Evolutionary conservation across 2,329 filamentous ascomycete genomes (phyloP), one percentile per base, ranked within the genome.

Genomic region (Fusarium nygamai): DNA sequence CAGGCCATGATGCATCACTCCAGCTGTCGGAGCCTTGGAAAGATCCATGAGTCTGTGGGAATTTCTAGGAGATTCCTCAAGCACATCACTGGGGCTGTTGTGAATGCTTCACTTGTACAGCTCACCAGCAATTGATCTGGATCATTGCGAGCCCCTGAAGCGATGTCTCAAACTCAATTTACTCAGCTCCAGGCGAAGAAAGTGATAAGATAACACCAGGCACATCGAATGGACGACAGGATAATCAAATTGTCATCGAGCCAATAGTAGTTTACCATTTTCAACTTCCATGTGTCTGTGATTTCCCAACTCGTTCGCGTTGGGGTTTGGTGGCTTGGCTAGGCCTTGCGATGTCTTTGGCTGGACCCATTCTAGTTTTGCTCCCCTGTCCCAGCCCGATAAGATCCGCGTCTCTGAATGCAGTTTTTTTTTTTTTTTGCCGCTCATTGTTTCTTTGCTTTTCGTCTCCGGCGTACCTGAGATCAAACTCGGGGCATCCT

Each of bases 311-410:
- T 71, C 53, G 66, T 51, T 77, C 71, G 69, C 54, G 71, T 73
- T 76, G 67, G 69, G 68, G 61, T 71, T 70, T 41, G 67, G 72
- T 74, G 75, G 75, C 75, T 77, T 71, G 71, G 71, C 70, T 74
- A 53, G 67, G 57, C 64, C 69, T 66, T 73, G 62, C 63, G 59
- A 43, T 69, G 59, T 65, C 51, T 65, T 47, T 54, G 36, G 41
- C 38, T 33, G 54, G 69, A 43, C 47, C 64, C 72, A 69, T 71
- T 72, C 68, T 39, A 43, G 67, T 27, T 47, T 56, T 53, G 33
- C 50, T 60, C 68, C 71, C 69, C 64, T 66, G 64, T 63, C 57
- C 44, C 48, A 59, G 51, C 48, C 64, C 63, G 76, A 78, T 78
- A 78, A 78, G 76, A 78, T 77, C 67, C 61, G 56, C 44, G 64